A percentile compares a stretch with the other conserved stretches of the same genome.
Evolutionary conservation across 441 rosid species (phyloP).

Genomic region (Pelargonium citronellum): DNA sequence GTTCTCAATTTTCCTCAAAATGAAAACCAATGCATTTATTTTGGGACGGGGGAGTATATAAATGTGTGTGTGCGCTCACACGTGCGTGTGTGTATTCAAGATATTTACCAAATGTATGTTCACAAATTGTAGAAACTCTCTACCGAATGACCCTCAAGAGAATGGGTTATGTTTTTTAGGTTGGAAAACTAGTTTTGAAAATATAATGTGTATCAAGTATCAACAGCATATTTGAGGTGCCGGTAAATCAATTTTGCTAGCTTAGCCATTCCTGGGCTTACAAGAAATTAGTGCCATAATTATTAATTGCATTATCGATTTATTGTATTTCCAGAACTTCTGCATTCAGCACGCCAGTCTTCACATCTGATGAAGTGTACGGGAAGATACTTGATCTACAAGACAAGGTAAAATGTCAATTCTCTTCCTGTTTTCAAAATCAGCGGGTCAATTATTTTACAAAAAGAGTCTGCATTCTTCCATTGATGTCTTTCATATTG

Average conservation of each 20-base stretch:
- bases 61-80: too few species aligned
- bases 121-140: neutral
- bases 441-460: neutral
- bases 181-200: neutral
- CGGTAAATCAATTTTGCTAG: too few species aligned
- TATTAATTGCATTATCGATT: neutral
- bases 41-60: too few species aligned
- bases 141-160: too few species aligned
- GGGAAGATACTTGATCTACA: slow-evolving; percentile 53
- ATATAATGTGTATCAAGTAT: too few species aligned
- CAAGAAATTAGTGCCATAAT: neutral
- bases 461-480: neutral
- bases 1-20: too few species aligned
- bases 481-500: neutral
- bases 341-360: slow-evolving; percentile 49
- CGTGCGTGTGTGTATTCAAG: too few species aligned
- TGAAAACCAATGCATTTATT: too few species aligned
- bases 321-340: slow-evolving; percentile 40
- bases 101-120: neutral
- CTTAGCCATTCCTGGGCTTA: too few species aligned
- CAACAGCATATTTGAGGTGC: too few species aligned
- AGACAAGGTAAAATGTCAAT: slow-evolving; percentile 57
- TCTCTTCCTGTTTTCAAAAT: neutral
- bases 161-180: too few species aligned
- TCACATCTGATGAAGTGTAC: slow-evolving; percentile 78